Conservation (phyloP, 2,329 filamentous ascomycete species). For the Aspergillus fumigatiaffinis region DNA sequence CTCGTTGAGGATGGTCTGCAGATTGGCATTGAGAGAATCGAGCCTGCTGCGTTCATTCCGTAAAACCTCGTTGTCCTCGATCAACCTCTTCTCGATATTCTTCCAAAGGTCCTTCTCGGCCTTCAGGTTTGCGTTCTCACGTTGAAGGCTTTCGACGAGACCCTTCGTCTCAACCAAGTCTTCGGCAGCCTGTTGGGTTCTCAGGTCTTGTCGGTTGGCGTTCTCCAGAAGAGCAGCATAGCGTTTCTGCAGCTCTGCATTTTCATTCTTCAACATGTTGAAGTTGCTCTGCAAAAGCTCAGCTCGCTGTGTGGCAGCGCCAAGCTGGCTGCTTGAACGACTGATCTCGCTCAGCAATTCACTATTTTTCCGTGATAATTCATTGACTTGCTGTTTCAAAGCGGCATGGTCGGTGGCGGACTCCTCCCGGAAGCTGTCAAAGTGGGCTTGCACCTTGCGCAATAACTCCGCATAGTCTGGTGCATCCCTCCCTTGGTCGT, state of each 20-base stretch:
- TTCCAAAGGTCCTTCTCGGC: constrained; percentile 95
- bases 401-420: constrained; percentile 75
- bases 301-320: constrained; percentile 75
- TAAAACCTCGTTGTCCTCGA: constrained; percentile 80
- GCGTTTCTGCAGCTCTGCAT: constrained; percentile 79
- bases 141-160: constrained; percentile 78
- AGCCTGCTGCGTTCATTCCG: constrained; percentile 80
- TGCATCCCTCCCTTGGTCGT: constrained; percentile 48
- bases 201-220: constrained; percentile 83
- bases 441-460: constrained; percentile 82
- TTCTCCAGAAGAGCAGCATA: constrained; percentile 72
- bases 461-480: constrained; percentile 73
- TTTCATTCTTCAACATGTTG: constrained; percentile 76
- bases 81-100: constrained; percentile 82
- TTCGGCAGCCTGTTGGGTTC: constrained; percentile 86
- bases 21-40: constrained; percentile 74
- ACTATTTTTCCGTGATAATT: constrained; percentile 75
- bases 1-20: constrained; percentile 89
- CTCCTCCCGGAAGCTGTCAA: constrained; percentile 85
- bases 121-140: constrained; percentile 87
- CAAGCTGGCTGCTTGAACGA: constrained; percentile 73
- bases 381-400: constrained; percentile 79
- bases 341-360: constrained; percentile 78
- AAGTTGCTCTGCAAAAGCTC: constrained; percentile 90
- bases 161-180: constrained; percentile 84